phyloP scores from a whole-genome alignment of 495 filamentous ascomycete species.

The Parmelia sp. region DNA sequence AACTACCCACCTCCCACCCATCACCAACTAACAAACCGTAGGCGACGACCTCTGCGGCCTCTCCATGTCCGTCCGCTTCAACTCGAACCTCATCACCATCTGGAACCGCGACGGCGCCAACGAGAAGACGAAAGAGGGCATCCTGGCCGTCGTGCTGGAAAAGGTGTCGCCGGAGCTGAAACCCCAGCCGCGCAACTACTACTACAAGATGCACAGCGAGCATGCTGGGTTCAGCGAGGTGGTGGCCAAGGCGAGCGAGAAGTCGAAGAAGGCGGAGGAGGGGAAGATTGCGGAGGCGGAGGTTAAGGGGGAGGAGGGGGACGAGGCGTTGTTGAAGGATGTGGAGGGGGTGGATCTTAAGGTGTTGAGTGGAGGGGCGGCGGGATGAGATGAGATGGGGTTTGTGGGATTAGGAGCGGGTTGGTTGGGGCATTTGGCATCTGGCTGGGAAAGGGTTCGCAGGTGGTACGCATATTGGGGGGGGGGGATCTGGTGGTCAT shows the following conservation, averaged over 20 bases:
- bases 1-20: neutral
- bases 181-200: conserved; percentile 65
- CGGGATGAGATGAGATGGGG: neutral
- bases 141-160: conserved; percentile 62
- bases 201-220: conserved; percentile 54
- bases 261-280: conserved; percentile 14
- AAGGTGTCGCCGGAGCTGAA: conserved; percentile 59
- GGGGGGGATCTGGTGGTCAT: neutral
- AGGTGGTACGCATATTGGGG: neutral
- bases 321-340: conserved; percentile 11
- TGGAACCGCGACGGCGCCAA: conserved; percentile 81
- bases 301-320: neutral
- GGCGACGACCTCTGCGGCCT: conserved; percentile 74
- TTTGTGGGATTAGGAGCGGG: neutral
- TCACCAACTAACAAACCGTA: conserved; percentile 27
- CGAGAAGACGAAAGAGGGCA: conserved; percentile 61
- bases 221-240: conserved; percentile 49
- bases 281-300: conserved; percentile 5
- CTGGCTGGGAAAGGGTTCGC: neutral
- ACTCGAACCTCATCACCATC: conserved; percentile 68
- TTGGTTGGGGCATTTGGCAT: neutral
- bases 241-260: conserved; percentile 24
- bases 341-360: neutral
- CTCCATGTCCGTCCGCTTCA: conserved; percentile 56
- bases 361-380: neutral